phyloP scores from a whole-genome alignment of 202 grass and related monocot species.

The Digitaria exilis region DNA sequence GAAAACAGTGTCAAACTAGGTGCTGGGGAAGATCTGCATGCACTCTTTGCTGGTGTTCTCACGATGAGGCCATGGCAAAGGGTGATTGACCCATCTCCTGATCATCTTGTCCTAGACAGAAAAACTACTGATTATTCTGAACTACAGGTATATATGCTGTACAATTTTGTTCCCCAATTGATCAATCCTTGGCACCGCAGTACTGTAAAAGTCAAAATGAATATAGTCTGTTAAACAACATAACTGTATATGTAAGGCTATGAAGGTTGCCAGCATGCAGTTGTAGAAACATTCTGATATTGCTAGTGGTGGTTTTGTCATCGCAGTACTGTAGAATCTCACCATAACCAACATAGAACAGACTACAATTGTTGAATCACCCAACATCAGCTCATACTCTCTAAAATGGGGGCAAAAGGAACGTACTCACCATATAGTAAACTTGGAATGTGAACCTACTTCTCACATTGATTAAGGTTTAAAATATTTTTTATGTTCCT shows the following conservation, averaged over 20 bases:
- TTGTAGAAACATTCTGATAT: neutral
- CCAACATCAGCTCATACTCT: neutral
- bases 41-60: slow-evolving; percentile 87
- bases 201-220: slow-evolving; percentile 3
- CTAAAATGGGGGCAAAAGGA: slow-evolving; percentile 5
- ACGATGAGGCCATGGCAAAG: slow-evolving; percentile 94
- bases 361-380: neutral
- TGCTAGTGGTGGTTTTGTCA: neutral
- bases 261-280: neutral
- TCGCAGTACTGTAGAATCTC: slow-evolving; percentile 12
- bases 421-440: neutral
- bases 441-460: slow-evolving; percentile 11
- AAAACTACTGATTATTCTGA: slow-evolving; percentile 67
- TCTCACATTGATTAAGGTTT: neutral
- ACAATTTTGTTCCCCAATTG: neutral
- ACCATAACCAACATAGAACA: neutral
- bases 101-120: slow-evolving; percentile 70
- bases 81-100: slow-evolving; percentile 82
- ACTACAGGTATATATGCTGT: slow-evolving; percentile 67
- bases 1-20: slow-evolving; percentile 86
- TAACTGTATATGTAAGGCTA: slow-evolving; percentile 11
- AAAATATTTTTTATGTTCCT: slow-evolving; percentile 12
- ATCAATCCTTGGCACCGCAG: slow-evolving; percentile 10
- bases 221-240: slow-evolving; percentile 2
- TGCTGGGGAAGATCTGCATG: slow-evolving; percentile 84